Base-by-base conservation (phyloP, 257 asterid species). In the Solanum sejunctum region DNA sequence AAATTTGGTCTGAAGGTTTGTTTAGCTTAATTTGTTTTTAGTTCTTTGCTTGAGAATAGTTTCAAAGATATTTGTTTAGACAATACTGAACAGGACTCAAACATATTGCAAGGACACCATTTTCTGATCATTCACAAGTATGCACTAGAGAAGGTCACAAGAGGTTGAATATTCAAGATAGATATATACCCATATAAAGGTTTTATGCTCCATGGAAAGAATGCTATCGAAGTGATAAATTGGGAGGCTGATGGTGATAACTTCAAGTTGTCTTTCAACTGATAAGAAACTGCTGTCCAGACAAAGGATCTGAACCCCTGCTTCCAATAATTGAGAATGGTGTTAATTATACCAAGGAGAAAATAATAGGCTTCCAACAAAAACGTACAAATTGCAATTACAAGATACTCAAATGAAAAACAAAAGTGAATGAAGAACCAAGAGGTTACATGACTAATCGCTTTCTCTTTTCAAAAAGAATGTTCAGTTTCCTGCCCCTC, bases 221-320 rank as follows among this genome's bases (percentile, higher is more conserved):
- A 93, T 78, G 93, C 97, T 83, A 96, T 87, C 63, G 99, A 92
- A 67, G 98, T 92, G 91, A 96, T 92, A 88, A 93, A 96, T 87
- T 96, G 99, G 85, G 99, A 93, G 58, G 98, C 97, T 41, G 99
- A 94, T 84, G 99, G 98, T 16, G 99, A 92, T 87, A 96, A 84
- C 90, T 92, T 91, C 69, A 96, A 91, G 88, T 90, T 90, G 92
- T 96, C 99, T 93, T 96, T 96, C 85, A 96, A 91, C 91, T 93
- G 97, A 89, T 96, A 96, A 16, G 98, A 94, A 84, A 96, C 98
- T 36, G 98, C 97, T 80, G 98, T 96, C 99, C 99, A 96, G 39
- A 95, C 99, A 80, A 94, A 96, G 83, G 98, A 96, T 89, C 99
- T 93, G 89, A 96, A 96, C 36, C 99, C 99, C 99, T 96, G 95